phyloP scores from a whole-genome alignment of 2,329 filamentous ascomycete species.

The Pseudogymnoascus sp. region DNA sequence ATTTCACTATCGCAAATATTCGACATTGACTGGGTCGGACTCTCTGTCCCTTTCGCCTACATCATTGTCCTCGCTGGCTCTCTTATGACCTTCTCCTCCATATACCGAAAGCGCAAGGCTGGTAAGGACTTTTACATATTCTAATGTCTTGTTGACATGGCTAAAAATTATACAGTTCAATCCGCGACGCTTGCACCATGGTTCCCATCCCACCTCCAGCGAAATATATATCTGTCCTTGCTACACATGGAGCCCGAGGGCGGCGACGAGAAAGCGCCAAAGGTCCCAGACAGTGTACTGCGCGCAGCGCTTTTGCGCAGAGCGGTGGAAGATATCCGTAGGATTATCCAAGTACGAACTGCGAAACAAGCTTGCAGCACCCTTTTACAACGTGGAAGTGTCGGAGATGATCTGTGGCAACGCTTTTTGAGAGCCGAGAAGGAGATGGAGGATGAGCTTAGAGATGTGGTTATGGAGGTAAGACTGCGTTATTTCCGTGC shows the following conservation, averaged over 20 bases:
- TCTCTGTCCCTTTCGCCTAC: constrained; percentile 83
- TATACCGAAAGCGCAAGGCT: constrained; percentile 89
- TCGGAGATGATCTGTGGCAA: constrained; percentile 94
- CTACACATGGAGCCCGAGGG: constrained; percentile 65
- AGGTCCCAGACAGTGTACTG: constrained; percentile 74
- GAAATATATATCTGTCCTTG: constrained; percentile 90
- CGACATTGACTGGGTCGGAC: constrained; percentile 68
- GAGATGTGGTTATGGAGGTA: constrained; percentile 90
- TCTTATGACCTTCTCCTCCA: constrained; percentile 81
- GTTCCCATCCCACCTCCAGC: constrained; percentile 85
- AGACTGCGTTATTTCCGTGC: constrained; percentile 18
- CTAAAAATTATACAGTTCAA: constrained; percentile 46
- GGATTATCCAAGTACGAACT: constrained; percentile 79
- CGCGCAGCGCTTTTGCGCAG: constrained; percentile 82
- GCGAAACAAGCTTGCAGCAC: constrained; percentile 82
- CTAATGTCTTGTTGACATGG: constrained; percentile 16
- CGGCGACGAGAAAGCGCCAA: constrained; percentile 57
- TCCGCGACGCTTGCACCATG: constrained; percentile 83
- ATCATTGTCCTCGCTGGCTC: constrained; percentile 79
- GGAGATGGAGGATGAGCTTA: constrained; percentile 93
- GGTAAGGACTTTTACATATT: constrained; percentile 41
- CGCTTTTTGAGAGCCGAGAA: constrained; percentile 86
- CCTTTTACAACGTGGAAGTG: constrained; percentile 79
- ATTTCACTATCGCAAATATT: constrained; percentile 25
- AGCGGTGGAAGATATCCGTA: constrained; percentile 85